Evolutionary conservation across 495 filamentous ascomycete genomes (phyloP), one percentile per base, ranked within the genome.

Genomic region (Penicillium malachiteum): DNA sequence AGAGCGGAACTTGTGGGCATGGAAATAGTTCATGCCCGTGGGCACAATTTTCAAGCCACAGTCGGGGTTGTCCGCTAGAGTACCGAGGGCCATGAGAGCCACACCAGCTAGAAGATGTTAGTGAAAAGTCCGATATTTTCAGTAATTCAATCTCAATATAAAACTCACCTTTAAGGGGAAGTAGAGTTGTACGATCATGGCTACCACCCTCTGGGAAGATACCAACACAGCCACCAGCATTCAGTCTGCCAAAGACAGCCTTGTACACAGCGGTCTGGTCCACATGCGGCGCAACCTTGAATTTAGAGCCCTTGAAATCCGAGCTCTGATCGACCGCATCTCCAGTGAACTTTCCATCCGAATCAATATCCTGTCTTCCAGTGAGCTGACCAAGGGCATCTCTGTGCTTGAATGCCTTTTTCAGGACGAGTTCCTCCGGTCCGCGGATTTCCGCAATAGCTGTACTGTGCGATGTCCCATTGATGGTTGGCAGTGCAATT

Each of bases 11-110:
- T 97, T 99, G 75, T 99, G 94, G 5, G 94, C 89, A 72, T 99
- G 94, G 74, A 99, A 99, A 72, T 99, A 99, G 66, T 99, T 99
- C 94, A 97, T 97, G 56, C 95, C 95, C 47, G 91, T 93, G n/a
- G 95, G 95, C n/a, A 99, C 89, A 62, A 99, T 97, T 70, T 90
- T 95, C 58, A 99, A 68, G n/a, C 88, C 92, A 66, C 88, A 96
- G 58, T 95, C 81, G 4, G 92, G 94, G 45, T 91, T 82, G 39
- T 88, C 86, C n/a, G 89, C 89, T 31, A 99, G 78, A 3, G 95
- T 90, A 17, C 93, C 94, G 45, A 99, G 82, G 18, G 94, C 94
- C 92, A 99, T 99, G 57, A 99, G 89, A 46, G 94, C 94, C 48
- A 99, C 91, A 67, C 94, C 94, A 68, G 94, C 95, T 85, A 64